Conservation (phyloP, 2,329 filamentous ascomycete genomes). For the Zymoseptoria ardabiliae region DNA sequence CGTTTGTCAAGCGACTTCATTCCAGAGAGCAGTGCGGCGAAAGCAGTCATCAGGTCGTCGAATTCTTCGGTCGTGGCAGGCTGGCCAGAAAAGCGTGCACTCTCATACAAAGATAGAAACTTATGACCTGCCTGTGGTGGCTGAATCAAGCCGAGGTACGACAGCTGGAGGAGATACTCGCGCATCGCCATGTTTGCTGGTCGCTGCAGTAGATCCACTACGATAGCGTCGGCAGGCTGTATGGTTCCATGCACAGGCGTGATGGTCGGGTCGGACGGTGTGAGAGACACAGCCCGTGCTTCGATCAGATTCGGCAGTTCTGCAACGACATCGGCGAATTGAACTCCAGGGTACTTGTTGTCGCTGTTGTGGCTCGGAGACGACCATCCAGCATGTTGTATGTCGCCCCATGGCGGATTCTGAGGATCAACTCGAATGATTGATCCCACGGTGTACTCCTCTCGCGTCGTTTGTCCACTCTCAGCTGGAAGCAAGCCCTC, state of each 20-base stretch:
- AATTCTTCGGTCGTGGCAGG: conserved; percentile 66
- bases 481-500: conserved; percentile 22
- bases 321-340: conserved; percentile 71
- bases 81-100: conserved; percentile 69
- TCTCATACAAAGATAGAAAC: conserved; percentile 75
- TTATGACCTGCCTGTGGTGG: conserved; percentile 42
- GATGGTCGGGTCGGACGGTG: conserved; percentile 49
- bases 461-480: conserved; percentile 7
- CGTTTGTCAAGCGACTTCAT: conserved; percentile 59
- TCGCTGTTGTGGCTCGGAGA: conserved; percentile 56
- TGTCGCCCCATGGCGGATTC: conserved; percentile 66
- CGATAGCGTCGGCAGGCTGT: conserved; percentile 30
- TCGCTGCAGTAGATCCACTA: conserved; percentile 65
- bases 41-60: conserved; percentile 70
- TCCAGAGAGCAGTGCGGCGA: conserved; percentile 68
- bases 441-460: conserved; percentile 25
- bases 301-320: conserved; percentile 88
- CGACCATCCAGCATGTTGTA: conserved; percentile 83
- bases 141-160: conserved; percentile 56
- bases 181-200: conserved; percentile 65
- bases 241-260: conserved; percentile 31
- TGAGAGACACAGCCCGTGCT: conserved; percentile 83
- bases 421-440: conserved; percentile 33
- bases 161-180: conserved; percentile 68
- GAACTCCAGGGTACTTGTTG: conserved; percentile 67